These are phyloP conservation scores for Pythium chondricola DNA, from an alignment of 352 stramenopile genomes.

Conservation along the genomic window DNA sequence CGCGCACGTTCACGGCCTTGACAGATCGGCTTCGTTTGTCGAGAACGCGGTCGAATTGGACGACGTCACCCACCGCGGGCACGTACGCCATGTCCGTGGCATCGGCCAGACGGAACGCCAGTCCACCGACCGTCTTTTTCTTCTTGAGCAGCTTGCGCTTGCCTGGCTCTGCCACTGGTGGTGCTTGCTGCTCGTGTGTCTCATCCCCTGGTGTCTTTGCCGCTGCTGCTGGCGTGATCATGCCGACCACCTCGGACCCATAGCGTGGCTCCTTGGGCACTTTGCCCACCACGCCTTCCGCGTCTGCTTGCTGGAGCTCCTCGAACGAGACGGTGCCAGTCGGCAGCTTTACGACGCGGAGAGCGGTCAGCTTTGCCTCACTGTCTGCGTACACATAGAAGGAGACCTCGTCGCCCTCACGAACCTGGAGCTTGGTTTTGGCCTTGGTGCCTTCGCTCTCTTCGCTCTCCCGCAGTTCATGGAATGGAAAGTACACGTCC, in stretches of 20 bases:
- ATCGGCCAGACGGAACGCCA: slow-evolving; percentile 57
- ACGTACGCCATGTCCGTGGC: slow-evolving; percentile 59
- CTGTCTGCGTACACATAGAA: slow-evolving; percentile 72
- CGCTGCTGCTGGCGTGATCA: slow-evolving; percentile 27
- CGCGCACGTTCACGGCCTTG: slow-evolving; percentile 57
- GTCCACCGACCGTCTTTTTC: slow-evolving; percentile 35
- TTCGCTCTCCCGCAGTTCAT: slow-evolving; percentile 42
- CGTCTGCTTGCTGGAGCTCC: slow-evolving; percentile 41
- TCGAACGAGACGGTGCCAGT: slow-evolving; percentile 59
- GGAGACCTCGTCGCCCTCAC: slow-evolving; percentile 67
- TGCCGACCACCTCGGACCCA: slow-evolving; percentile 45
- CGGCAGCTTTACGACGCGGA: slow-evolving; percentile 62
- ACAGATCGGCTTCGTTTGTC: slow-evolving; percentile 57
- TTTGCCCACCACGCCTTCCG: slow-evolving; percentile 57
- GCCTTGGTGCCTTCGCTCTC: slow-evolving; percentile 13
- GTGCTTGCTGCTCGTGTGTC: slow-evolving; percentile 11
- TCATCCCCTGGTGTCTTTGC: slow-evolving; percentile 8
- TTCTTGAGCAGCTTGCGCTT: slow-evolving; percentile 15
- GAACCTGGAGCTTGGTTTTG: slow-evolving; percentile 22
- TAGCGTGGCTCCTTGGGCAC: slow-evolving; percentile 61
- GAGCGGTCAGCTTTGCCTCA: slow-evolving; percentile 37
- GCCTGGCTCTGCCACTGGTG: background rate
- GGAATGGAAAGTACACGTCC: slow-evolving; percentile 67
- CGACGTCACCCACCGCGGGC: slow-evolving; percentile 46
- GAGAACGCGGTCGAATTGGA: slow-evolving; percentile 62